Base-by-base conservation (phyloP, 192 early-diverging fungal genomes). In the Backusella tarrabulga region DNA sequence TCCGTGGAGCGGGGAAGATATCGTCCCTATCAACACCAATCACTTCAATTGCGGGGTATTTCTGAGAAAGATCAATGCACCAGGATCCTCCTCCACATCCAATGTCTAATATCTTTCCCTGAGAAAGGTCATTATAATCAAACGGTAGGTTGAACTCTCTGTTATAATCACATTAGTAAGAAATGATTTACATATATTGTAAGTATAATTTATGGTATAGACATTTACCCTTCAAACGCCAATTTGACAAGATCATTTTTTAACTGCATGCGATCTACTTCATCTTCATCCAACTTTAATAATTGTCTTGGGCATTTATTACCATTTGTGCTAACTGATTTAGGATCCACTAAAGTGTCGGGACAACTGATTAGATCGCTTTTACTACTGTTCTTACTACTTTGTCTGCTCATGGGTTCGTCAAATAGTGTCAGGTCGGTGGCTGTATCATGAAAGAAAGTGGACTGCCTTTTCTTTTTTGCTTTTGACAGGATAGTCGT, bases 171-270 rank as follows among this genome's bases (percentile, higher is more conserved):
- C 5, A 26, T 29, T 29, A 60, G 69, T 70, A 60, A 56, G 42
- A 40, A 35, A 50, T 41, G 2, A 63, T 26, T 63, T 11, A 40
- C 8, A 54, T 11, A 26, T 40, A 12, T 44, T 23, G 38, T 4
- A 21, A 35, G 35, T 8, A 56, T 32, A 42, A 21, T 40, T 11
- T 29, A 36, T 44, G 46, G 9, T 17, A 26, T 42, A 32, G 41
- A 0, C 14, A 15, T 73, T 72, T 83, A 80, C 82, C 73, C 79
- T 66, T 73, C 70, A 73, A 83, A 83, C 0, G 82, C 82, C 12
- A 83, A 52, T 46, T 83, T 83, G 4, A 83, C 60, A 0, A 83
- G 63, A 41, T 83, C 82, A 34, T 80, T 83, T 42, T 83, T 79
- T 23, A 79, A 38, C 38, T 83, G 82, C 26, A 77, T 71, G 34